Conservation (phyloP, 1,139 yeast species). For the Wickerhamiella infanticola region DNA sequence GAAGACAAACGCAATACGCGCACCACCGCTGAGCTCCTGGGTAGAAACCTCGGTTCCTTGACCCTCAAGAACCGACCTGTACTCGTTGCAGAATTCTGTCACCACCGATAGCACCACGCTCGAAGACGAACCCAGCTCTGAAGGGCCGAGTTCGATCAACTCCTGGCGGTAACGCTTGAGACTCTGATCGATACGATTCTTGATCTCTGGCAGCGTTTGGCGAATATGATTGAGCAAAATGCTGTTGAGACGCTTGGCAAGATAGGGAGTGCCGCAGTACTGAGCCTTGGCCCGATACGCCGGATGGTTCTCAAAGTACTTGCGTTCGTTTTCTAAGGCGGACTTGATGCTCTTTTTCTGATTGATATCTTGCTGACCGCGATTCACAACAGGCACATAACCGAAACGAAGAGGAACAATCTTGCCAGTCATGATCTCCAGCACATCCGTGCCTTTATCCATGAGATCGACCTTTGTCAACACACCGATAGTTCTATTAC, state of each 20-base stretch:
- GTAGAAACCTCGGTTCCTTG: slow-evolving; percentile 56
- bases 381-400: slow-evolving; percentile 90
- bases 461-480: slow-evolving; percentile 90
- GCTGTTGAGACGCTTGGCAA: slow-evolving; percentile 83
- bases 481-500: slow-evolving; percentile 90
- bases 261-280: slow-evolving; percentile 89
- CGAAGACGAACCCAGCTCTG: slow-evolving; percentile 75
- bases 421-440: slow-evolving; percentile 90
- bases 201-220: slow-evolving; percentile 90
- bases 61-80: slow-evolving; percentile 76
- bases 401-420: slow-evolving; percentile 92
- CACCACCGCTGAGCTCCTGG: slow-evolving; percentile 82
- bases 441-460: slow-evolving; percentile 99
- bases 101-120: slow-evolving; percentile 81
- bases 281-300: slow-evolving; percentile 93
- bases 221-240: slow-evolving; percentile 87
- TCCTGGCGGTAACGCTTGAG: slow-evolving; percentile 79
- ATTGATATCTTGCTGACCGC: slow-evolving; percentile 96
- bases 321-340: slow-evolving; percentile 69
- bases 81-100: slow-evolving; percentile 76
- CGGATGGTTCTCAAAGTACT: slow-evolving; percentile 74
- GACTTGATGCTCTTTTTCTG: slow-evolving; percentile 71
- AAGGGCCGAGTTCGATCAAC: slow-evolving; percentile 52
- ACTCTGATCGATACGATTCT: slow-evolving; percentile 76
- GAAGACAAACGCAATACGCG: slow-evolving; percentile 93